A percentile compares a stretch with the other conserved stretches of the same genome.
These are phyloP conservation scores for Amphicarpaea edgeworthii DNA, from an alignment of 306 rosid species.

Conservation along the genomic window DNA sequence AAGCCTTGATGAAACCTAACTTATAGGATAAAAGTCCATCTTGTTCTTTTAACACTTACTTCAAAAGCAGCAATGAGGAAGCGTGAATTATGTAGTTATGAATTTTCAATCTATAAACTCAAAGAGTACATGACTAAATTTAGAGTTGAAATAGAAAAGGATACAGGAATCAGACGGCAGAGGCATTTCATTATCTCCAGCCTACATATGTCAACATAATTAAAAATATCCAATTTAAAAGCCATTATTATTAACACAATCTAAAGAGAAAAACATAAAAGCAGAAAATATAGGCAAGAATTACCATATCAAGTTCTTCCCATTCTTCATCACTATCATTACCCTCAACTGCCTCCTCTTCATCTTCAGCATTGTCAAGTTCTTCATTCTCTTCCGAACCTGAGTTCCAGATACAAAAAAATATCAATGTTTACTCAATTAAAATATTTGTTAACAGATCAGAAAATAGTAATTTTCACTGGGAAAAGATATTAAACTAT, in stretches of 20 bases:
- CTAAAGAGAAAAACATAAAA: conserved; percentile 22
- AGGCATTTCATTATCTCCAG: conserved; percentile 64
- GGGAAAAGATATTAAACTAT: conserved; percentile 5
- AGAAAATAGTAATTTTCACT: conserved; percentile 9
- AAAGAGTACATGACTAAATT: conserved; percentile 13
- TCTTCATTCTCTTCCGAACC: conserved; percentile 60
- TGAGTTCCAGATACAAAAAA: conserved; percentile 32
- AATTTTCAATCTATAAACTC: conserved; percentile 12
- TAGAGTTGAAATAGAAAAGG: conserved; percentile 48
- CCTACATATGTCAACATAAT: conserved; percentile 59
- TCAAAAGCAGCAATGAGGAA: conserved; percentile 4
- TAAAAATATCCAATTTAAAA: conserved; percentile 25
- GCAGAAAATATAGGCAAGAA: conserved; percentile 29
- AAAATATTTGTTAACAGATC: conserved; percentile 12
- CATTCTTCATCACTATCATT: conserved; percentile 70
- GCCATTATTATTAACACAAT: conserved; percentile 4
- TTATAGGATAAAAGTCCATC: background rate
- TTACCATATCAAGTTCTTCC: conserved; percentile 69
- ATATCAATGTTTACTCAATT: conserved; percentile 27
- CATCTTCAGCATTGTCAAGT: conserved; percentile 60
- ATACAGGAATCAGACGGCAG: conserved; percentile 72
- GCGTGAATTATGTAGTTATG: background rate
- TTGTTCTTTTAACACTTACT: too few species aligned
- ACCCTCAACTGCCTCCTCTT: conserved; percentile 62
- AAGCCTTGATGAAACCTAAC: conserved; percentile 2